A percentile compares a stretch with the other conserved stretches of the same genome.
Evolutionary conservation across 345 rosid genomes (phyloP).

Genomic region (Ceriops tagal): DNA sequence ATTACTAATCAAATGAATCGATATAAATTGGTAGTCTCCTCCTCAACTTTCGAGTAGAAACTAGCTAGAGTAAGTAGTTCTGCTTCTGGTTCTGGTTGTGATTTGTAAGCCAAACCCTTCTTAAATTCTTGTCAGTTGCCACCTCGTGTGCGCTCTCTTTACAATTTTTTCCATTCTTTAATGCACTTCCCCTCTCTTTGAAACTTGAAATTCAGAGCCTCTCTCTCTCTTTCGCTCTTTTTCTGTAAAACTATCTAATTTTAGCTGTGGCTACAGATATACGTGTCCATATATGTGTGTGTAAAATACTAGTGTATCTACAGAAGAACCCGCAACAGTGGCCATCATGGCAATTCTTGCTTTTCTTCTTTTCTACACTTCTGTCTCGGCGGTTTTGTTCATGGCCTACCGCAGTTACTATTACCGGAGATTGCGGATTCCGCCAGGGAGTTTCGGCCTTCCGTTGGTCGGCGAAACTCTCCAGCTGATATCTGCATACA

Average conservation of each 20-base stretch:
- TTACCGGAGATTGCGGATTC: slow-evolving; percentile 53
- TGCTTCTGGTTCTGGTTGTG: not conserved
- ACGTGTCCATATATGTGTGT: not conserved
- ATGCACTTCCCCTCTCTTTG: slow-evolving; percentile 1
- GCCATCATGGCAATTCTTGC: slow-evolving; percentile 32
- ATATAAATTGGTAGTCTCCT: too few relatives aligned
- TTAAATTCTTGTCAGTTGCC: slow-evolving; percentile 13
- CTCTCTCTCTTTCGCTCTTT: too few relatives aligned
- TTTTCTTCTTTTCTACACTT: slow-evolving; percentile 16
- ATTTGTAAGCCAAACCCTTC: not conserved
- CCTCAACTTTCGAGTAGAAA: too few relatives aligned
- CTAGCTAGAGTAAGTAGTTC: not conserved
- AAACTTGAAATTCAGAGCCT: too few relatives aligned
- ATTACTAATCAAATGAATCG: too few relatives aligned
- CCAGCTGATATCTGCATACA: slow-evolving; percentile 86
- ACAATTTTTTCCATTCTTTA: slow-evolving; percentile 20
- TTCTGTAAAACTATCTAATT: too few relatives aligned
- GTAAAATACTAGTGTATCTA: not conserved
- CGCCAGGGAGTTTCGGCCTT: slow-evolving; percentile 84
- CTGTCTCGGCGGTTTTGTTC: slow-evolving; percentile 27
- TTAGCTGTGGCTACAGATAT: not conserved
- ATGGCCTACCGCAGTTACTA: slow-evolving; percentile 39
- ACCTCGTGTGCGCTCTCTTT: slow-evolving; percentile 14
- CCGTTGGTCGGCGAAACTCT: slow-evolving; percentile 87
- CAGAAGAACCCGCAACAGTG: too few relatives aligned